These are phyloP conservation scores for Vararia minispora DNA, from an alignment of 768 basidiomycete species.

Conservation along the genomic window DNA sequence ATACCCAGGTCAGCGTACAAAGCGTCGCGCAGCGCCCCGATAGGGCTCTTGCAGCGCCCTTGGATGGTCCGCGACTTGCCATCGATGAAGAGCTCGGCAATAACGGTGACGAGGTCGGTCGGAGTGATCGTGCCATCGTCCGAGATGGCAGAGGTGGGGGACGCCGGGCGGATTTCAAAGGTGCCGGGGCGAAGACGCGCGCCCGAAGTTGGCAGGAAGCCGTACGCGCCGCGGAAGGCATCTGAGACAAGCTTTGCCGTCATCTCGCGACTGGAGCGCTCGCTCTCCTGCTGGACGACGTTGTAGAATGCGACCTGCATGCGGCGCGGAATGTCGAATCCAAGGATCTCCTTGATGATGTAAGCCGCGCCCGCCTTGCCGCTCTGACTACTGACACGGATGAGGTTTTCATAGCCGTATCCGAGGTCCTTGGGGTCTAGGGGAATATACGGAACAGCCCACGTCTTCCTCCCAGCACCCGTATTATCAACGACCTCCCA, in stretches of 20 bases:
- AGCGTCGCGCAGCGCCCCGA: constrained; percentile 84
- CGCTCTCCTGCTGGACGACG: constrained; percentile 80
- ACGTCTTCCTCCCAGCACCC: constrained; percentile 50
- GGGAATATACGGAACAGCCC: constrained; percentile 95
- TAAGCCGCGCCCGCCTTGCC: constrained; percentile 97
- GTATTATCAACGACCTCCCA: constrained; percentile 47
- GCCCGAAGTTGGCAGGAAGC: constrained; percentile 67
- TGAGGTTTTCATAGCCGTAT: constrained; percentile 92
- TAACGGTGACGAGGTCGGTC: constrained; percentile 69
- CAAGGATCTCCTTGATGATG: constrained; percentile 83
- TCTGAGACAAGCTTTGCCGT: constrained; percentile 87
- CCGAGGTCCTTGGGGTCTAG: constrained; percentile 94
- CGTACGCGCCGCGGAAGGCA: constrained; percentile 73
- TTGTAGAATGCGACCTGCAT: constrained; percentile 94
- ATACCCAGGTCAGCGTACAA: constrained; percentile 72
- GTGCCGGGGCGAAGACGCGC: constrained; percentile 67
- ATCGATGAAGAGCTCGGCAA: constrained; percentile 77
- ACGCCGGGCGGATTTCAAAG: constrained; percentile 75
- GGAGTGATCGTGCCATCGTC: constrained; percentile 38
- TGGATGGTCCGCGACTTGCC: constrained; percentile 71
- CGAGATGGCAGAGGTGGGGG: constrained; percentile 43
- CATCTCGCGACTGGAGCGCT: constrained; percentile 90
- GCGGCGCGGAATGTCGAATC: constrained; percentile 85
- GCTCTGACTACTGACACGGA: constrained; percentile 96
- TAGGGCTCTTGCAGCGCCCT: constrained; percentile 90